Evolutionary conservation across 2,329 filamentous ascomycete species (phyloP).

Genomic region (Stylonectria norvegica): DNA sequence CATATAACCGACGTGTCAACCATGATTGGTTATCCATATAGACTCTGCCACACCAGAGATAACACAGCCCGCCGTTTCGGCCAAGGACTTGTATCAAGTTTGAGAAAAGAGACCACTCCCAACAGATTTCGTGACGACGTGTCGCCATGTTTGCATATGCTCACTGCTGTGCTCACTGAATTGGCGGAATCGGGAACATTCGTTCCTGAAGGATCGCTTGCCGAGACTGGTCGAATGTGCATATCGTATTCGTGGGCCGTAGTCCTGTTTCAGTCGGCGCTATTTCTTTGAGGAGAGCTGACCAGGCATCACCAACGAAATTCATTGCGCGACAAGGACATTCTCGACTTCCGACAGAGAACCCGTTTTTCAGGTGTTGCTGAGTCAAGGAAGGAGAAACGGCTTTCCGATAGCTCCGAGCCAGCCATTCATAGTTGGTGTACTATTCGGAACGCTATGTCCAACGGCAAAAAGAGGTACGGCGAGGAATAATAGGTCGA

Average conservation of each 20-base stretch:
- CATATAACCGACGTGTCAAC: too few relatives aligned
- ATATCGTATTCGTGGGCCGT: conserved; percentile 21
- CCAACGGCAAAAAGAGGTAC: conserved; percentile 34
- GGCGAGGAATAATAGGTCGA: conserved; percentile 54
- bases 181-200: conserved; percentile 23
- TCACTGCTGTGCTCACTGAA: conserved; percentile 53
- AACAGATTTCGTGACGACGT: conserved; percentile 13
- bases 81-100: conserved; percentile 3
- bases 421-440: conserved; percentile 15
- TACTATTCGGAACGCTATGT: conserved; percentile 23
- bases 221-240: conserved; percentile 17
- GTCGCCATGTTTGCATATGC: conserved; percentile 38
- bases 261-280: conserved; percentile 25
- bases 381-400: conserved; percentile 31
- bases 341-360: conserved; percentile 55
- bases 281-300: conserved; percentile 40
- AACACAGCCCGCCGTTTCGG: too few relatives aligned
- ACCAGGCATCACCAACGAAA: conserved; percentile 47
- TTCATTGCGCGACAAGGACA: conserved; percentile 50
- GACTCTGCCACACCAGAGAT: too few relatives aligned
- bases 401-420: conserved; percentile 25
- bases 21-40: too few relatives aligned
- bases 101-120: conserved; percentile 6
- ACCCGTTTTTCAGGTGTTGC: conserved; percentile 31
- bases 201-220: conserved; percentile 26